Conservation (phyloP, 805 yeast species). For the Kazachstania psychrophila region DNA sequence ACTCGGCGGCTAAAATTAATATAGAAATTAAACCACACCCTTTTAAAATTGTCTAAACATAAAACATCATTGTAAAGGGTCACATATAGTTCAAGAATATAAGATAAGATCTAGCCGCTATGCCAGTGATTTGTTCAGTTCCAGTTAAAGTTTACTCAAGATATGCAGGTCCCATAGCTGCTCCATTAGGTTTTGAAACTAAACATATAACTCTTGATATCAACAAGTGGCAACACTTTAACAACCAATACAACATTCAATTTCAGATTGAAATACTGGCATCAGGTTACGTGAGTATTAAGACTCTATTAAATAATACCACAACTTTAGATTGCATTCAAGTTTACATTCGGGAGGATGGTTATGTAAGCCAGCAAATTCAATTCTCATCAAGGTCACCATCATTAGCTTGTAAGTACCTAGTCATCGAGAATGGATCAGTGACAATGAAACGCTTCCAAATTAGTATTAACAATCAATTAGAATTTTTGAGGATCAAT, state of each 20-base stretch:
- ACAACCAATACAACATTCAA: constrained; percentile 4
- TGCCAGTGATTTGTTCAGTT: no score
- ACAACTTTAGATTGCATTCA: constrained; percentile 1
- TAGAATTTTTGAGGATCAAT: constrained; percentile 10
- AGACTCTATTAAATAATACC: background rate
- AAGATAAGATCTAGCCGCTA: no score
- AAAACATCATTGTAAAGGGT: no score
- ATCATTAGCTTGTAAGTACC: constrained; percentile 23
- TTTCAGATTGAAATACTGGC: constrained; percentile 4
- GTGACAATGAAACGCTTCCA: constrained; percentile 20
- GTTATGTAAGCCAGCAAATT: background rate
- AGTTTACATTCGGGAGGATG: background rate
- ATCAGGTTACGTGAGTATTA: background rate
- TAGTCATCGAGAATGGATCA: constrained; percentile 3
- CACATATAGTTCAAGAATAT: no score
- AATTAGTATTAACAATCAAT: constrained; percentile 10
- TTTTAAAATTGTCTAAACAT: no score
- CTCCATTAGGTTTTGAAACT: constrained; percentile 19
- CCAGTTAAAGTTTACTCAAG: constrained; percentile 17
- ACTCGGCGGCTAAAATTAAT: no score
- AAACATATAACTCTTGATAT: constrained; percentile 7
- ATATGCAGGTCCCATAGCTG: constrained; percentile 12
- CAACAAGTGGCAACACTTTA: constrained; percentile 17
- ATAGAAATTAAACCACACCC: no score
- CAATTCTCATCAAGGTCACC: constrained; percentile 23